Base-by-base conservation (phyloP, 208 protist genomes). In the Crithidia thermophila region DNA sequence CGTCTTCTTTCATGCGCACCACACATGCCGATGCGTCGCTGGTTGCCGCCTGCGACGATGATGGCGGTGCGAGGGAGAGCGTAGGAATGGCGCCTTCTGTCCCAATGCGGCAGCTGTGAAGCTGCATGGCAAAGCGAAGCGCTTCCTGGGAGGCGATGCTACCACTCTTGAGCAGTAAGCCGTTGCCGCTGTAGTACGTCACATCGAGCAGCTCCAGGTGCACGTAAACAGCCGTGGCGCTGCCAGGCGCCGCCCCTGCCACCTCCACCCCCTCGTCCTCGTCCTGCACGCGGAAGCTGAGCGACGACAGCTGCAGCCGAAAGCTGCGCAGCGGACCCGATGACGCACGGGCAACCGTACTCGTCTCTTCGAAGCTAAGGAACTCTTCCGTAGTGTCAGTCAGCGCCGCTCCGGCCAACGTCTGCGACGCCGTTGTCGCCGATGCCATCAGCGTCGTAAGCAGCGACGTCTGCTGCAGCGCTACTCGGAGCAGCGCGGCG, bases 391-490 rank as follows among this genome's bases (percentile, higher is more conserved):
- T n/a, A 9, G 9, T 23, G 1, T 8, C 34, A 2, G 4, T 23
- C 0, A n/a, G 5, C 0, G 47, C 36, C n/a, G 47, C 60, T 9
- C 39, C 25, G 11, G 37, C 36, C 13, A 45, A 21, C 2, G 23
- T 46, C 13, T 58, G 61, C 55, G 61, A 63, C 16, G 55, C 69
- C 16, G 61, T 43, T 0, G 69, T 56, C 14, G 45, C 45, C 18
- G 56, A 56, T n/a, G 23, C 63, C 39, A 59, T 42, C 23, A 68
- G 16, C 10, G 39, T 31, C 4, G 60, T 30, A 3, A 75, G 30
- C 10, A 69, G 31, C 28, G 60, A 75, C 8, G 69, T 64, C 49
- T 75, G 69, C 59, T 69, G 61, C 34, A 75, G 47, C 5, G 43
- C 55, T 7, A 64, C 33, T 1, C 69, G 69, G 3, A 75, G 61